Base-by-base conservation (phyloP, 164 flowering plant genomes). In the Stephania cephalantha region DNA sequence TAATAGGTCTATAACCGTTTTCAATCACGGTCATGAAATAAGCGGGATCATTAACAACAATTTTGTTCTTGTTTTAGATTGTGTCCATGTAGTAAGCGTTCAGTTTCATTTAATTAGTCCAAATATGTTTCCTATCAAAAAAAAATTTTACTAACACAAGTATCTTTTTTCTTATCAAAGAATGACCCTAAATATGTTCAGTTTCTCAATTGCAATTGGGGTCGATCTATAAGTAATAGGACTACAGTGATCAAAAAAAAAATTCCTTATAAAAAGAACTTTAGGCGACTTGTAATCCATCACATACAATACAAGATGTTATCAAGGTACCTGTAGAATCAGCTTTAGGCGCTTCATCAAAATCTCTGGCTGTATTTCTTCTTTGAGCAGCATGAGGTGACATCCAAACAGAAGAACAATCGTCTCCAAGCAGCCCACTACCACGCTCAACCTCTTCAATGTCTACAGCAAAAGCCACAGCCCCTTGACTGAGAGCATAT, bases 401-500 rank as follows among this genome's bases (percentile, higher is more conserved):
- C 18, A 89, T 65, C 77, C 83, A 87, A 31, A 84, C 48, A 73
- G 83, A 80, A 50, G 86, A 71, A 66, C 42, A 35, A 35, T 74
- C 69, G 30, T 76, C 50, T 72, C 73, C 63, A 1, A 79, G 48
- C 11, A 31, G 72, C 64, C 75, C 83, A 73, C 46, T 53, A 17
- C 25, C 48, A 75, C 79, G 46, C 69, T 75, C 73, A 78, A 74
- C 65, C 55, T 84, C 92, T 79, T 90, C 88, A 78, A 93, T 74
- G 82, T 95, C 97, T 46, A 93, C 81, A 17, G 97, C 95, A 85
- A 84, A 71, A 46, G 97, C 91, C 31, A 82, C 78, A 80, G 98
- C 93, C 77, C 95, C 97, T 83, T 86, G 83, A 74, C 52, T 71
- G 12, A 95, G 90, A 69, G 98, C 98, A 87, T 93, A 95, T 86